Evolutionary conservation across 768 basidiomycete genomes (phyloP).

Genomic region (Cyclocybe cylindracea): DNA sequence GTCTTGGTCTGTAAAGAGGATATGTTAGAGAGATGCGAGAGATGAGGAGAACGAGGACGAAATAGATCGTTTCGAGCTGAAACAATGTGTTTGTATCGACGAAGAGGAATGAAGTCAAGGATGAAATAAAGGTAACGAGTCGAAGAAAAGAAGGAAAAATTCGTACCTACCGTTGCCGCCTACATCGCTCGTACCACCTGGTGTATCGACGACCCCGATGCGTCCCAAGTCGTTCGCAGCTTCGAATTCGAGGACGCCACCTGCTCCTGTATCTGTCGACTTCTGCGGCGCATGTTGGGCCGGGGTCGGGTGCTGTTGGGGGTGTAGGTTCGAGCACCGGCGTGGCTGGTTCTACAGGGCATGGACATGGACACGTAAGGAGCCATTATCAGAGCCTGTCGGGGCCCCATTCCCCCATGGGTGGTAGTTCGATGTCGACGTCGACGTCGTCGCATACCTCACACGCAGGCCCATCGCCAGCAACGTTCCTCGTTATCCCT

Average conservation of each 20-base stretch:
- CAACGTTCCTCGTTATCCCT: constrained; percentile 5
- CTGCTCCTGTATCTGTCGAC: constrained; percentile 4
- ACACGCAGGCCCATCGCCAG: neutral
- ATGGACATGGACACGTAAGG: no score
- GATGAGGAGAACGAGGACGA: no score
- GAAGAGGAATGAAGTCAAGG: no score
- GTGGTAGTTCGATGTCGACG: neutral
- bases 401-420: neutral
- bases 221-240: neutral
- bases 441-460: no score
- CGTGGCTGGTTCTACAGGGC: no score
- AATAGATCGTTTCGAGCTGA: no score
- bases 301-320: neutral
- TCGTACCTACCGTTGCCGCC: constrained; percentile 17
- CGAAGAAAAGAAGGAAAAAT: no score
- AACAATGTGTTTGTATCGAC: no score
- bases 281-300: neutral
- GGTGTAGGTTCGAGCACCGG: no score
- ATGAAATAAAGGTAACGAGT: no score
- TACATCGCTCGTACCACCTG: constrained; percentile 14
- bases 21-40: neutral
- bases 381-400: neutral
- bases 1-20: constrained; percentile 15
- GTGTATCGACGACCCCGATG: neutral
- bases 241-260: neutral